Base-by-base conservation (phyloP, 2,329 filamentous ascomycete species). In the Fusarium sp. region DNA sequence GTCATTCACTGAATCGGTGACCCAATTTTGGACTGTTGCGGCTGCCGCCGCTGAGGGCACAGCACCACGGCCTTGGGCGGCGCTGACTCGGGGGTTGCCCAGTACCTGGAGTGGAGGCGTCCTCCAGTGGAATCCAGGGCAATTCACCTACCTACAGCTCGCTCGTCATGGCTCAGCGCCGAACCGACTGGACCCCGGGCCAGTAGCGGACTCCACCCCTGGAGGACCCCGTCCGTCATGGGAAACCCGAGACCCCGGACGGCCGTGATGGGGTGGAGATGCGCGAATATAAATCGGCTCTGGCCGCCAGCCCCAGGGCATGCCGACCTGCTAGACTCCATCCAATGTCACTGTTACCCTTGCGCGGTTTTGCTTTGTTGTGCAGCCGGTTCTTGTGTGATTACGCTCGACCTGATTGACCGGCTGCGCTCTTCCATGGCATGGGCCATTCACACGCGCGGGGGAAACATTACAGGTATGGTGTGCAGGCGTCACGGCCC, bases 201-300 rank as follows among this genome's bases (percentile, higher is more conserved):
- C 46, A 49, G 44, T 17, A 61, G 36, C 27, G 58, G 58, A 40
- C 58, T 35, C 58, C 58, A 61, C 58, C 40, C n/a, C 40, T 61
- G 70, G 60, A 71, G 70, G 44, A 49, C 44, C 44, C 42, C 42
- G 42, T 44, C 60, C 57, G 61, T 71, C 57, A 73, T 69, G 63
- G 44, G 20, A 49, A 67, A 62, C 33, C 71, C 70, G 61, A 65
- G 35, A 69, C 64, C 64, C 71, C 67, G 64, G 60, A 69, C 44
- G 55, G 66, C 74, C 69, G 64, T 78, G 66, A 78, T 71, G 66
- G 70, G 73, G 80, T 81, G 80, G 80, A 74, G 78, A 76, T 80
- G 80, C 79, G 79, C 79, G 80, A 81, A 81, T 81, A 81, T 81
- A 77, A 77, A 71, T 79, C 78, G 79, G 77, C 76, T 77, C 65